Base-by-base conservation (phyloP, 2,329 filamentous ascomycete species). In the Teratosphaeria epicoccoides region DNA sequence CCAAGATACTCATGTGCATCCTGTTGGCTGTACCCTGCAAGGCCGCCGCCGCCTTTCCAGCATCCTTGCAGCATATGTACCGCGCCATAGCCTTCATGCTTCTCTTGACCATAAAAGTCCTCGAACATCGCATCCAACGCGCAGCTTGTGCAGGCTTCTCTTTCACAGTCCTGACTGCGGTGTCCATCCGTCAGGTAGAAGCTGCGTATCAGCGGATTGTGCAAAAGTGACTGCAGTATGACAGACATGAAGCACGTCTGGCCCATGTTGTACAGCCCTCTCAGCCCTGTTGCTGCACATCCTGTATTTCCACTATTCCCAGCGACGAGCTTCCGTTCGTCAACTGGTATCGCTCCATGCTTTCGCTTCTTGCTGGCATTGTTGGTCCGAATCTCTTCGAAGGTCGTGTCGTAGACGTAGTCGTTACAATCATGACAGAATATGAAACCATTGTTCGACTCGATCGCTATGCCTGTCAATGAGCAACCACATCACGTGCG, bases 231-330 rank as follows among this genome's bases (percentile, higher is more conserved):
- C 68, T 97, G 93, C 14, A 98, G 76, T 46, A 97, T 89, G 25
- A 96, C 91, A 61, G 93, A 95, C 78, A 97, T 91, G 70, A 96
- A 98, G 73, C 91, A 98, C 10, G 93, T 97, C 53, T 94, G 89
- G n/a, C 91, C 93, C 67, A 95, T 91, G 65, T 97, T 98, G 70
- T 95, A 96, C 55, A 98, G 85, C 26, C 91, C 91, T 29, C 93
- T 83, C 37, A 96, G 80, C 9, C 93, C 91, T 59, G 85, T 89
- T 17, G 88, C 89, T 52, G 87, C 83, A 66, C 91, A 96, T 11
- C 88, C 86, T 6, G 87, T 84, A 52, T 83, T 80, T 24, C 80
- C 84, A 11, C 89, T 90, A 65, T 96, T 94, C 54, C 77, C 77
- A 40, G 82, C 79, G 57, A 95, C 84, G 61, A 87, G 89, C 51